Evolutionary conservation across 768 basidiomycete genomes (phyloP), one percentile per base, ranked within the genome.

Genomic region (Leccinellum rugosiceps): DNA sequence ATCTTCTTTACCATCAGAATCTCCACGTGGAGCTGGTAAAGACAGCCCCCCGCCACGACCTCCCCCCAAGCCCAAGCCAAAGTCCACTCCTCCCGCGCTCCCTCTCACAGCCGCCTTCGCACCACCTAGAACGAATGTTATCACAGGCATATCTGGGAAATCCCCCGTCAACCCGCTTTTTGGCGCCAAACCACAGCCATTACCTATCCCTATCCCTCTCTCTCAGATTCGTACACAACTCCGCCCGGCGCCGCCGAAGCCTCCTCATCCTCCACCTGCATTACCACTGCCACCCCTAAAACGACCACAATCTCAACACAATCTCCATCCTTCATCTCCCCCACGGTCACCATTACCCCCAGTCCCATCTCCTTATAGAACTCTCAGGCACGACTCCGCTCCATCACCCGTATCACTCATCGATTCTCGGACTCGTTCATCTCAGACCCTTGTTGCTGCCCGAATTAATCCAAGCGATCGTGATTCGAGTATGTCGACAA

Each of bases 401-500:
- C 17, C 34, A 28, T 44, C 57, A 15, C 58, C 28, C 2, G 38
- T 53, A n/a, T 55, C 38, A 6, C 17, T 55, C 41, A 25, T 53
- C 15, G 53, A 53, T 58, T 59, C 63, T 4, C 63, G 58, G 1
- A 62, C 57, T 11, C 43, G 30, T 25, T 65, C 72, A 1, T 65
- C 71, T 19, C 62, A 61, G 23, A 55, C 60, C n/a, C 62, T 67
- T 19, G 57, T 54, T 23, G 60, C 65, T 34, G 28, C 19, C 23
- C 62, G 58, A 26, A 35, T 52, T 2, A 63, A 46, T n/a, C 25
- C 63, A 1, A 55, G 64, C 25, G 70, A 72, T n/a, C 71, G 71
- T 14, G 68, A 73, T 53, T 72, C 71, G 7, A 62, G 52, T n/a
- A 32, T 80, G 53, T 77, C 77, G 7, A 75, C 68, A 13, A 68